phyloP scores from a whole-genome alignment of 495 filamentous ascomycete genomes.

The Melanomma pulvis-pyrius region DNA sequence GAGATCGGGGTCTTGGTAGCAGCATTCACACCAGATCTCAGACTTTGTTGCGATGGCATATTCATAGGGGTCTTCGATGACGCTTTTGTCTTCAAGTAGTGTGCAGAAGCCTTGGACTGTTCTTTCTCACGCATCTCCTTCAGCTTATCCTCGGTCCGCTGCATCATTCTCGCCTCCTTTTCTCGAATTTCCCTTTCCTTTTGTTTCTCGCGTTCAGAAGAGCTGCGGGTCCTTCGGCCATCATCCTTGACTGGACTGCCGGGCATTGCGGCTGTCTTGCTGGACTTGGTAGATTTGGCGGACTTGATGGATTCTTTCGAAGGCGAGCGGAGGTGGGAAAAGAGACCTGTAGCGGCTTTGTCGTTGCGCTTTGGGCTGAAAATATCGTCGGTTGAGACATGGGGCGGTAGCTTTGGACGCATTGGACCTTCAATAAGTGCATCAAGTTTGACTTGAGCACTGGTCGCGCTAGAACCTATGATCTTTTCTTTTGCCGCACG shows the following conservation, averaged over 20 bases:
- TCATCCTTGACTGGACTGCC: slow-evolving; percentile 35
- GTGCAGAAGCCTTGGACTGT: slow-evolving; percentile 43
- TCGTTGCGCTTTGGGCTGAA: slow-evolving; percentile 37
- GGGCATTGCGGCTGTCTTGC: slow-evolving; percentile 41
- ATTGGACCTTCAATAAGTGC: slow-evolving; percentile 48
- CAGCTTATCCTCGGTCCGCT: slow-evolving; percentile 57
- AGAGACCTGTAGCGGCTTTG: slow-evolving; percentile 19
- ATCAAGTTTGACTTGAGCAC: slow-evolving; percentile 73
- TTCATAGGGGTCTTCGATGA: slow-evolving; percentile 38
- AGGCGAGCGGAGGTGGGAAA: slow-evolving; percentile 30
- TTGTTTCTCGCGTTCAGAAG: slow-evolving; percentile 71
- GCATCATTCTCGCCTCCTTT: slow-evolving; percentile 61
- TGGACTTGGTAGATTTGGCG: slow-evolving; percentile 20
- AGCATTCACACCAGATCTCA: slow-evolving; percentile 39
- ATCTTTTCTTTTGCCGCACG: slow-evolving; percentile 83
- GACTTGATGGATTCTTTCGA: slow-evolving; percentile 33
- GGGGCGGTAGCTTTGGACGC: slow-evolving; percentile 37
- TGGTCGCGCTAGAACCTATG: slow-evolving; percentile 75
- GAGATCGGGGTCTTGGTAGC: slow-evolving; percentile 19
- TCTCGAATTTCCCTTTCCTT: slow-evolving; percentile 63
- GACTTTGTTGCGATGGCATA: slow-evolving; percentile 43
- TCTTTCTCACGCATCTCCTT: slow-evolving; percentile 71
- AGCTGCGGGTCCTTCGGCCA: slow-evolving; percentile 68
- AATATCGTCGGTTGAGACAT: slow-evolving; percentile 29
- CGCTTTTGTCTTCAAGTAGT: slow-evolving; percentile 37